These are phyloP conservation scores for Boletus pseudo-olivaceus DNA, from an alignment of 768 basidiomycete species.

Conservation along the genomic window DNA sequence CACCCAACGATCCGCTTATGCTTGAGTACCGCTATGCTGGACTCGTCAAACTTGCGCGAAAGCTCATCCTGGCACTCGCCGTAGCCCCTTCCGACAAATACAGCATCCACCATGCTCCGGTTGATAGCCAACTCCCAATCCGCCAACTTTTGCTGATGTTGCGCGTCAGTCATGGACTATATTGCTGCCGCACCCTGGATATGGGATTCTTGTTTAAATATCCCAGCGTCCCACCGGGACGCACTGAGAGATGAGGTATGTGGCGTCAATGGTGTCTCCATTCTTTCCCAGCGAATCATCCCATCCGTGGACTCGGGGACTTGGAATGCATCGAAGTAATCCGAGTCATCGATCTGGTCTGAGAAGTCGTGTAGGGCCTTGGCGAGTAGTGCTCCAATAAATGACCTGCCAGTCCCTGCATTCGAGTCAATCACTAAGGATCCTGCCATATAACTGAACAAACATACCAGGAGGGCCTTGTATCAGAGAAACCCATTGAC, in stretches of 20 bases:
- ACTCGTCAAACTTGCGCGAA: conserved; percentile 34
- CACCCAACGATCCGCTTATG: conserved; percentile 59
- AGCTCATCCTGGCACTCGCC: conserved; percentile 38
- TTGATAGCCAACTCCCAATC: conserved; percentile 38
- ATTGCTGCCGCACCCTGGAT: conserved; percentile 26
- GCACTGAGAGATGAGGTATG: conserved; percentile 51
- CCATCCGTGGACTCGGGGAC: conserved; percentile 42
- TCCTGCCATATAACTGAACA: neutral
- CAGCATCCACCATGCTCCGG: conserved; percentile 30
- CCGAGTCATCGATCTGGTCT: conserved; percentile 40
- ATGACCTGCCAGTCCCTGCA: conserved; percentile 69
- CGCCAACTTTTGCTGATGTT: conserved; percentile 26
- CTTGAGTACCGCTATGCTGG: conserved; percentile 33
- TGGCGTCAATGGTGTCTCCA: conserved; percentile 33
- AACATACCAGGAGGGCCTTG: conserved; percentile 68
- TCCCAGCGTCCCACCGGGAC: conserved; percentile 40
- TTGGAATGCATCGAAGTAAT: conserved; percentile 44
- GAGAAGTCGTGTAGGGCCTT: conserved; percentile 53
- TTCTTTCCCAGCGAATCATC: conserved; percentile 41
- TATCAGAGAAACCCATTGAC: conserved; percentile 55
- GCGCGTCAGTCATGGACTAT: conserved; percentile 36
- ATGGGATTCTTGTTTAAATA: conserved; percentile 30
- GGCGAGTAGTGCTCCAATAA: conserved; percentile 62
- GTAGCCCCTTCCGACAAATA: conserved; percentile 39
- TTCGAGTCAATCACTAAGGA: neutral